phyloP scores from a whole-genome alignment of 495 filamentous ascomycete genomes.

The Penicillium verhagenii region DNA sequence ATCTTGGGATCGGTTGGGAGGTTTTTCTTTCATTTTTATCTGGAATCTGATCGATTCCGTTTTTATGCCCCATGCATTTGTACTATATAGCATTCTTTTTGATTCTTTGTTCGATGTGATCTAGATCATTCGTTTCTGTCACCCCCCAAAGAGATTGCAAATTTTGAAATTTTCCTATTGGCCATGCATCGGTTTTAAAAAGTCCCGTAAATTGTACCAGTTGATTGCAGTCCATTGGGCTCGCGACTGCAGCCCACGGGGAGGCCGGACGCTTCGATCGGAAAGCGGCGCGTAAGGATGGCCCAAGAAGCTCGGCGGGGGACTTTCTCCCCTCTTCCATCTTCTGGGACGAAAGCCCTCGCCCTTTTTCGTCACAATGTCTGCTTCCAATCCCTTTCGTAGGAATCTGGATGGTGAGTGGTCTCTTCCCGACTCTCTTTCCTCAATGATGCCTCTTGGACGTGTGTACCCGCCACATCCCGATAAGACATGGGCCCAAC shows the following conservation, averaged over 20 bases:
- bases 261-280: slow-evolving; percentile 30
- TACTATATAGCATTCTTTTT: slow-evolving; percentile 7
- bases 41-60: neutral
- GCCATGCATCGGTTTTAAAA: neutral
- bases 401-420: slow-evolving; percentile 39
- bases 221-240: neutral
- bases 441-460: neutral
- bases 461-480: slow-evolving; percentile 12
- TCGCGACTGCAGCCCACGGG: slow-evolving; percentile 14
- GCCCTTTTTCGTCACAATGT: slow-evolving; percentile 44
- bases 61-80: neutral
- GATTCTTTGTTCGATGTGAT: slow-evolving; percentile 3
- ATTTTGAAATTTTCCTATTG: neutral
- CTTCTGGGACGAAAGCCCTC: slow-evolving; percentile 13
- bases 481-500: slow-evolving; percentile 17
- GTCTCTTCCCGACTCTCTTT: slow-evolving; percentile 17
- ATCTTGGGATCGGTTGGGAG: neutral
- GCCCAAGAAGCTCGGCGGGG: slow-evolving; percentile 28
- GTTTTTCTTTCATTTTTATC: neutral
- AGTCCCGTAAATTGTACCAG: no score
- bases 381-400: slow-evolving; percentile 59
- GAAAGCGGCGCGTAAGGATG: slow-evolving; percentile 30
- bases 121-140: neutral
- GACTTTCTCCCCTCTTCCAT: slow-evolving; percentile 19
- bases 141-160: neutral